Evolutionary conservation across 306 rosid genomes (phyloP).

Genomic region (Corylus americana): DNA sequence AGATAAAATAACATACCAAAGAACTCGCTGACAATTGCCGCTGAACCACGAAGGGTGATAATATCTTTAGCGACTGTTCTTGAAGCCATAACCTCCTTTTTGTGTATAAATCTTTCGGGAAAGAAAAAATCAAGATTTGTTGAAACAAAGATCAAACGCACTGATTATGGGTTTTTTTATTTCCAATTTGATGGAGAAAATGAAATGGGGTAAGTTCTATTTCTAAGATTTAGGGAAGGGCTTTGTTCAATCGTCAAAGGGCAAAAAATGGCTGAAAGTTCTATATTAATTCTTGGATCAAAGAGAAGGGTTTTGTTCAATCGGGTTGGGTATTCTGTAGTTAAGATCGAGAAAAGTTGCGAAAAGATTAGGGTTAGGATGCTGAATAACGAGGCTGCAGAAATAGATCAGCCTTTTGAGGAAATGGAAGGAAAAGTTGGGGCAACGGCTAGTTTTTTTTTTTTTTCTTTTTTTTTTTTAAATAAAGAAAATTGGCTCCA

Average conservation of each 20-base stretch:
- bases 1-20: constrained; percentile 51
- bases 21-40: constrained; percentile 97
- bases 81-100: constrained; percentile 51
- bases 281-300: not conserved
- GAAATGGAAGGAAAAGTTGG: not conserved
- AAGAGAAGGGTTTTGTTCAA: not conserved
- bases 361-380: not conserved
- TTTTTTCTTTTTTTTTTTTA: not conserved
- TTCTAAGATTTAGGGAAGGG: not conserved
- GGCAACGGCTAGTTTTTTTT: constrained; percentile 39
- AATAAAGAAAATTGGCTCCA: not conserved
- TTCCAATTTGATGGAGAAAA: not conserved
- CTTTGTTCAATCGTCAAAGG: not conserved
- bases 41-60: constrained; percentile 94
- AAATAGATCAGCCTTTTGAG: not conserved
- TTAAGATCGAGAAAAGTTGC: not conserved
- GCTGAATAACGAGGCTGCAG: not conserved
- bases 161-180: not conserved
- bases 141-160: not conserved
- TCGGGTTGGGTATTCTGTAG: not conserved
- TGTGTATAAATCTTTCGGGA: not conserved
- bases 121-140: constrained; percentile 1
- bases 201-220: not conserved
- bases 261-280: not conserved
- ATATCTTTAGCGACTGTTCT: constrained; percentile 81